Percentiles rank a stretch among this genome's conserved stretches.
phyloP scores from a whole-genome alignment of 257 asterid genomes.

The Solanum pennellii region DNA sequence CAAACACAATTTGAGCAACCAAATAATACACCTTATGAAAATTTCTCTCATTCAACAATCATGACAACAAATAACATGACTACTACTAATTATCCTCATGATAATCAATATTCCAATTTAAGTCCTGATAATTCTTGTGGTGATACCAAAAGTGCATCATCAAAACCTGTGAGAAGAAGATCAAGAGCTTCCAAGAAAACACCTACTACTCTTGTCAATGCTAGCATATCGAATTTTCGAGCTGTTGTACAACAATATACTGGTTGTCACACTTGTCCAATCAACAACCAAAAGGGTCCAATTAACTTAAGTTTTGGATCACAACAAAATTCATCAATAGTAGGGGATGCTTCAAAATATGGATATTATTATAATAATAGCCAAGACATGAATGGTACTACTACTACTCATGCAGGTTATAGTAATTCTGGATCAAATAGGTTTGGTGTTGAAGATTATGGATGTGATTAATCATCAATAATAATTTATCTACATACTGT shows the following conservation, averaged over 20 bases:
- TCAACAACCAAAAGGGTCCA: background rate
- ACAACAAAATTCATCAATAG: background rate
- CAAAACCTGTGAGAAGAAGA: conserved; percentile 18
- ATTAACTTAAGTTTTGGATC: background rate
- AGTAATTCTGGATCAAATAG: background rate
- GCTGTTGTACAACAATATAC: conserved; percentile 31
- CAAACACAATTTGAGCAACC: background rate
- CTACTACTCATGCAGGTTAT: background rate
- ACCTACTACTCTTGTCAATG: conserved; percentile 26
- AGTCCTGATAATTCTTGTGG: background rate
- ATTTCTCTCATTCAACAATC: background rate
- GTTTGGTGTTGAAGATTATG: background rate
- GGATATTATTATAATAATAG: background rate
- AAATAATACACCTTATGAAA: background rate
- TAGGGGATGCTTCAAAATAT: background rate
- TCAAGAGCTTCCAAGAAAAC: conserved; percentile 28
- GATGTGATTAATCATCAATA: background rate
- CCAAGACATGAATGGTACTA: background rate
- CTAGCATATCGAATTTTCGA: conserved; percentile 34
- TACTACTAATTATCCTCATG: background rate
- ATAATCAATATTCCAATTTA: background rate
- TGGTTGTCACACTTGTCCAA: background rate
- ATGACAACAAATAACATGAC: background rate
- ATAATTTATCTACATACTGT: background rate
- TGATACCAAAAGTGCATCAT: background rate